Base-by-base conservation (phyloP, 805 yeast species). In the Naumovozyma castellii region DNA sequence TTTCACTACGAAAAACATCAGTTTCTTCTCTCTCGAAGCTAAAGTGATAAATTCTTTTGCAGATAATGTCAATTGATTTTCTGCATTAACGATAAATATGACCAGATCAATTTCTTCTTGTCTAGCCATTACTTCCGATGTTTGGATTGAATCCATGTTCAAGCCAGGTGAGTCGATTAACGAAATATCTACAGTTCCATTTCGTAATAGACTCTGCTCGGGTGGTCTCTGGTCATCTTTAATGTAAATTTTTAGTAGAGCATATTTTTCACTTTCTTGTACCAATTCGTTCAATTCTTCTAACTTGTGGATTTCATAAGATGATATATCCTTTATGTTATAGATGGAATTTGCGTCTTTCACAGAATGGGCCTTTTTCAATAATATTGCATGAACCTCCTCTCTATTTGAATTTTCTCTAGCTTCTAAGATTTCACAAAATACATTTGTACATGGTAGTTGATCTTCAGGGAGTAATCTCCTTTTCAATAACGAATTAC, bases 101-200 rank as follows among this genome's bases (percentile, higher is more conserved):
- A 92, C 95, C 48, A 92, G 69, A 59, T 92, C 99, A 45, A 92
- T 92, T 55, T 92, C 98, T 54, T 92, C 97, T 65, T 92, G 97
- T 44, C 97, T 76, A 2, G 96, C 82, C 58, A 90, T 88, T 0
- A 92, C 87, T 55, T 90, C 95, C 1, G 95, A 84, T 0, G 99
- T 92, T 58, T 86, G 95, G 51, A 81, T 82, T 3, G 92, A 84
- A 53, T 90, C 97, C 71, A 87, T 72, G 58, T 92, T 92, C 41
- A 92, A 69, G 0, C 99, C 99, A 0, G 99, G 99, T 0, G 97
- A 97, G 65, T 92, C 99, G 39, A 92, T 92, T 44, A 92, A 68
- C 18, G 88, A 77, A 42, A 92, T 87, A 54, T 92, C 97, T 32
- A 90, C 85, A 8, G 86, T 83, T 2, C 97, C 97, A 59, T 92